Evolutionary conservation across 345 rosid genomes (phyloP), one percentile per base, ranked within the genome.

Genomic region (Stellera chamaejasme): DNA sequence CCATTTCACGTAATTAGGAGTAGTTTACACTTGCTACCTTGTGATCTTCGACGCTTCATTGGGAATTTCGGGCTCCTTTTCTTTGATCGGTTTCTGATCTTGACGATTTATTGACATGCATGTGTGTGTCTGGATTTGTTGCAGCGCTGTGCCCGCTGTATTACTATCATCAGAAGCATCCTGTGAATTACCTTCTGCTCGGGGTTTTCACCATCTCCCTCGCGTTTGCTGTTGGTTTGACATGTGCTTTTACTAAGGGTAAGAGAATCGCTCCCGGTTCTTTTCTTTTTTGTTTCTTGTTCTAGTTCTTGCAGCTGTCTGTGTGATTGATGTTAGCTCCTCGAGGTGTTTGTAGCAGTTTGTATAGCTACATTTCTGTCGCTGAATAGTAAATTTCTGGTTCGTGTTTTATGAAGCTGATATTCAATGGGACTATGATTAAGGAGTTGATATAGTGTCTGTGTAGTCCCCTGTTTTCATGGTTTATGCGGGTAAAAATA

Each of bases 241-340:
- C 87, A n/a, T 88, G 97, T 25, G 87, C 98, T 1, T 92, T 84
- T 13, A 92, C 97, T 19, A 75, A 82, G 57, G 87, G 90, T 78
- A 58, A 64, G 66, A 10, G 42, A 19, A 27, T n/a, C 26, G 3
- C 39, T 44, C 36, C 10, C 26, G 39, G 5, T 4, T 32, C 6
- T 32, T 5, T 15, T 46, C 27, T 46, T 63, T 55, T 13, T 48
- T 15, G 26, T 55, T n/a, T 15, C 8, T 42, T 46, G 39, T 39
- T 42, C 10, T 32, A 45, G 10, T 45, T 44, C 23, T 19, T 19
- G 13, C 10, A 56, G 7, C 39, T 32, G 39, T 8, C 3, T 8
- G 39, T 8, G 39, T 32, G 39, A 4, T 32, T 32, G 39, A 32
- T 32, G 39, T 5, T 32, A 32, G 39, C 39, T 8, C 39, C 1